Base-by-base conservation (phyloP, 306 rosid genomes). In the Notholithocarpus densiflorus region DNA sequence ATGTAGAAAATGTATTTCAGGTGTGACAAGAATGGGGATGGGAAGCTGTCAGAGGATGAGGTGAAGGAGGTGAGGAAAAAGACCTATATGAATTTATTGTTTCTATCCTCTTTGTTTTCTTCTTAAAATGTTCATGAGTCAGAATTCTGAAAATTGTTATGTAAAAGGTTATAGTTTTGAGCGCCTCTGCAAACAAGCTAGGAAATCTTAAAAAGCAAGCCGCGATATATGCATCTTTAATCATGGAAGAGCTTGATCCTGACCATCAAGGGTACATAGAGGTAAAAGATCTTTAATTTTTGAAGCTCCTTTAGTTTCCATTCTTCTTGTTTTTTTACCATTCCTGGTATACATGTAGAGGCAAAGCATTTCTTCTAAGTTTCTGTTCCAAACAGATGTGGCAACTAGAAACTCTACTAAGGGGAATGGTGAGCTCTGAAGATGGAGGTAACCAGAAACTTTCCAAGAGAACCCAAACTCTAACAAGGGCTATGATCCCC, bases 1-100 rank as follows among this genome's bases (percentile, higher is more conserved):
- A 78, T 76, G 40, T 76, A 54, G 61, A 31, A 51, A 3, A 26
- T 5, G 3, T 76, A 60, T 54, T 87, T 52, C 84, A 92, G 98
- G 95, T 92, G 98, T 83, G 98, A 94, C 89, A 94, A 94, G 88
- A 92, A 94, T 83, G 98, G 97, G 6, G 98, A 92, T 84, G 98
- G 98, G 82, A 90, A 79, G 84, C 91, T 94, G 74, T 85, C 97
- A 5, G 97, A 94, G 82, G 97, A 89, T 3, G 98, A 94, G 83
- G 98, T 94, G 68, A 80, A 80, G 71, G 90, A 90, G 98, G 97
- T 95, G 84, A 87, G 91, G 24, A 68, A 60, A 56, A 26, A 80
- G 79, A 82, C 69, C 53, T 73, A 56, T 53, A 12, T 40, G 12
- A 31, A 34, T 71, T 59, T 75, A 37, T 66, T 12, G 19, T 24